Percentiles rank a stretch among this genome's conserved stretches.
These are phyloP conservation scores for Yamadazyma philogaea DNA, from an alignment of 805 yeast species.

Conservation along the genomic window DNA sequence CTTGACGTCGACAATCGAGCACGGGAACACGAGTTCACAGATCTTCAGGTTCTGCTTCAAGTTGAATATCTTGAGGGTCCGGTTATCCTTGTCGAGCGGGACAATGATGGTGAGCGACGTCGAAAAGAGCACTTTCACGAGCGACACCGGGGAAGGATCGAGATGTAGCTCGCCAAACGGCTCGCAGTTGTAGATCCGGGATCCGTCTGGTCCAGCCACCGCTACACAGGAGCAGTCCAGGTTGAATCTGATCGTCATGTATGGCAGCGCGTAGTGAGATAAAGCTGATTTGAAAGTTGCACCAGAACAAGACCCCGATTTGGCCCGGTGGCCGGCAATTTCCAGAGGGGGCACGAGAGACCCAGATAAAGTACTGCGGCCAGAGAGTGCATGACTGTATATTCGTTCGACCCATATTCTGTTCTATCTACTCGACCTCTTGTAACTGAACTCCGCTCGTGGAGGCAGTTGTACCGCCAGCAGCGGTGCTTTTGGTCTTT, in stretches of 20 bases:
- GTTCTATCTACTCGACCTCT: conserved; percentile 25
- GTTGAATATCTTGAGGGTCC: conserved; percentile 38
- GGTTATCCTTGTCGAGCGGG: conserved; percentile 26
- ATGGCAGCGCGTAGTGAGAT: background rate
- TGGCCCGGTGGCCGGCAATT: too few species aligned
- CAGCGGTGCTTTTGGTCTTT: conserved; percentile 16
- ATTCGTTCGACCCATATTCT: background rate
- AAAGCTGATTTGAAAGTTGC: background rate
- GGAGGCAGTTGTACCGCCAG: background rate
- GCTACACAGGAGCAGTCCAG: conserved; percentile 42
- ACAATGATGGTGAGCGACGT: conserved; percentile 41
- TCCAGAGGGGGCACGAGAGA: too few species aligned
- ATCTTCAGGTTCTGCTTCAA: conserved; percentile 49
- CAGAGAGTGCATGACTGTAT: background rate
- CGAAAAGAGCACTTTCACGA: conserved; percentile 38
- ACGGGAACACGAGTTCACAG: conserved; percentile 86
- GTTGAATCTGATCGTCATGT: conserved; percentile 30
- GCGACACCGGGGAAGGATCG: conserved; percentile 25
- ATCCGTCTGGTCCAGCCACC: conserved; percentile 29
- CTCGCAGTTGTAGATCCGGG: conserved; percentile 42
- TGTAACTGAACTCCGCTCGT: conserved; percentile 39
- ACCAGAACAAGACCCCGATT: too few species aligned
- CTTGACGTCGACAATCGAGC: conserved; percentile 65
- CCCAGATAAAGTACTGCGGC: background rate
- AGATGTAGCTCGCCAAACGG: conserved; percentile 44